Conservation (phyloP, 2,329 filamentous ascomycete species). For the Sarocladium kiliense region DNA sequence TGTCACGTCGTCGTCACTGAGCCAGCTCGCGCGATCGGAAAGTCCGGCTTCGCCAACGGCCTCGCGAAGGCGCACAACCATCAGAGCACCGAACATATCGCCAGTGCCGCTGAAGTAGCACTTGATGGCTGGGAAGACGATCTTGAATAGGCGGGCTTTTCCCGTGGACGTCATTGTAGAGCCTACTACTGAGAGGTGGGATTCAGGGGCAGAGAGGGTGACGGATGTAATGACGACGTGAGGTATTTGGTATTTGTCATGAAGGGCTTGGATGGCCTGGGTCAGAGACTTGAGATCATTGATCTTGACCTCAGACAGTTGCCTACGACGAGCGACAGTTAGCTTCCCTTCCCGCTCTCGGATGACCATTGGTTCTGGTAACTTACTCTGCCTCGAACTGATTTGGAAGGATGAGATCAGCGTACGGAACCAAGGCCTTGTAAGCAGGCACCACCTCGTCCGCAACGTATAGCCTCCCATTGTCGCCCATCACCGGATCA, state of each 20-base stretch:
- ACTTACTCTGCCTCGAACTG: slow-evolving; percentile 94
- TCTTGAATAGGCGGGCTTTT: slow-evolving; percentile 76
- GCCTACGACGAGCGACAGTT: slow-evolving; percentile 38
- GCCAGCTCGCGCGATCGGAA: slow-evolving; percentile 59
- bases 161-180: slow-evolving; percentile 62
- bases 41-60: slow-evolving; percentile 54
- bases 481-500: slow-evolving; percentile 97
- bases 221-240: slow-evolving; percentile 94
- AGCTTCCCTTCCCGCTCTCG: neutral
- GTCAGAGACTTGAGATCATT: slow-evolving; percentile 67
- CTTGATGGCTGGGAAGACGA: slow-evolving; percentile 81
- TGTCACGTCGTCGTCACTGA: slow-evolving; percentile 65
- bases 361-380: neutral
- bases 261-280: slow-evolving; percentile 70
- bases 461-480: slow-evolving; percentile 84
- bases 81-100: slow-evolving; percentile 96
- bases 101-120: slow-evolving; percentile 96
- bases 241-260: slow-evolving; percentile 69
- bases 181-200: slow-evolving; percentile 67
- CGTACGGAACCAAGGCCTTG: slow-evolving; percentile 69
- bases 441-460: slow-evolving; percentile 91
- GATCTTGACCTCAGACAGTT: slow-evolving; percentile 82
- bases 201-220: slow-evolving; percentile 52
- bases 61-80: slow-evolving; percentile 81
- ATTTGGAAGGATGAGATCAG: slow-evolving; percentile 91